phyloP scores from a whole-genome alignment of 345 rosid species.

The Raphanus raphanistrum region DNA sequence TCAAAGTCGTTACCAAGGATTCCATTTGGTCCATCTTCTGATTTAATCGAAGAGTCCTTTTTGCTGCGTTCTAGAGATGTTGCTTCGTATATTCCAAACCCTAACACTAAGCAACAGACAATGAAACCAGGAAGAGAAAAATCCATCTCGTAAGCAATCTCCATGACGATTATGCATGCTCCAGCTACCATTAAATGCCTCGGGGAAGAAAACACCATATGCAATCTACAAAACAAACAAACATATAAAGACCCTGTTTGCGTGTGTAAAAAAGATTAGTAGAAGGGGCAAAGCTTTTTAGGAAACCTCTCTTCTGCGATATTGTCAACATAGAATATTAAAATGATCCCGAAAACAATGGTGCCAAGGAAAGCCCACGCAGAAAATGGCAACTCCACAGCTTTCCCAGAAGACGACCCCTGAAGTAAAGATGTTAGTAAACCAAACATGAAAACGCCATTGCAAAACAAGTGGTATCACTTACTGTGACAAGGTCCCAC shows the following conservation, averaged over 20 bases:
- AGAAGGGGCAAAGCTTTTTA: background rate
- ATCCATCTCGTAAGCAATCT: constrained; percentile 76
- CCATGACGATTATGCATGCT: constrained; percentile 79
- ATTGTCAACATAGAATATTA: constrained; percentile 84
- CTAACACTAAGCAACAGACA: constrained; percentile 72
- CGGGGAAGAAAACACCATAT: constrained; percentile 98
- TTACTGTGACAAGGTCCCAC: constrained; percentile 94
- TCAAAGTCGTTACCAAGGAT: constrained; percentile 51
- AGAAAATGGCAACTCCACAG: constrained; percentile 68
- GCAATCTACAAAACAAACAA: constrained; percentile 59
- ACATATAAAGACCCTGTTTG: background rate
- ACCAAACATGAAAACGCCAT: constrained; percentile 1
- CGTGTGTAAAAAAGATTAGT: background rate
- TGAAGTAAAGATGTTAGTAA: constrained; percentile 44
- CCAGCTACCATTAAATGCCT: constrained; percentile 91
- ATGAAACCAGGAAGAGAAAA: constrained; percentile 82
- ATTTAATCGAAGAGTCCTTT: constrained; percentile 54
- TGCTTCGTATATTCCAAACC: constrained; percentile 84
- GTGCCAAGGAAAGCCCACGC: constrained; percentile 87
- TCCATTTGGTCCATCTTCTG: constrained; percentile 52
- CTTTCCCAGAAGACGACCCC: constrained; percentile 69
- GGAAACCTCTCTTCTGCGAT: constrained; percentile 94
- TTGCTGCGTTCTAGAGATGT: constrained; percentile 69
- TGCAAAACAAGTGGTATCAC: constrained; percentile 33
- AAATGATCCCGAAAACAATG: constrained; percentile 70